Evolutionary conservation across 2,329 filamentous ascomycete genomes (phyloP).

Genomic region (Aspergillus tanneri): DNA sequence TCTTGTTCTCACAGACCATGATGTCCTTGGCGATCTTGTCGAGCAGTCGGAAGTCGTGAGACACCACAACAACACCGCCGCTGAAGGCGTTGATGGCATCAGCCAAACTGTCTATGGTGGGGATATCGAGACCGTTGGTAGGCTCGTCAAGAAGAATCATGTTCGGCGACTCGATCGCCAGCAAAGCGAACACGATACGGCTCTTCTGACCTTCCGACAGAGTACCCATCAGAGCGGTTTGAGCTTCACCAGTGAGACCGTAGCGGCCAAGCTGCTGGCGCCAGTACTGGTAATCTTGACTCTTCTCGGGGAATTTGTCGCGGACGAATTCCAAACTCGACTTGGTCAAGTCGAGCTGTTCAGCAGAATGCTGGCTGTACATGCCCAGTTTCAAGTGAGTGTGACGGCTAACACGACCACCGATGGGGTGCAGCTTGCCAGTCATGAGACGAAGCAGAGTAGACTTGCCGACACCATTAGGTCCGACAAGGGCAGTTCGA

Average conservation of each 20-base stretch:
- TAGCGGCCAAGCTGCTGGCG: conserved; percentile 94
- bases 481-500: conserved; percentile 90
- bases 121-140: conserved; percentile 98
- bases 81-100: conserved; percentile 96
- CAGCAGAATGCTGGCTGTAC: conserved; percentile 97
- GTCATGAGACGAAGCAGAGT: conserved; percentile 96
- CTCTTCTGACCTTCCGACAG: conserved; percentile 97
- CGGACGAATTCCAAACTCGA: conserved; percentile 96
- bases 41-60: conserved; percentile 96
- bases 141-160: conserved; percentile 98
- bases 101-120: conserved; percentile 94
- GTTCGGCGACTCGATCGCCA: conserved; percentile 94
- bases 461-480: conserved; percentile 99
- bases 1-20: conserved; percentile 98
- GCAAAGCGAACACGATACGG: conserved; percentile 93
- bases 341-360: conserved; percentile 98
- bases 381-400: conserved; percentile 98
- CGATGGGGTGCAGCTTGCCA: conserved; percentile 82
- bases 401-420: conserved; percentile 80
- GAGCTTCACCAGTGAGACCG: conserved; percentile 85
- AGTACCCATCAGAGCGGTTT: conserved; percentile 97
- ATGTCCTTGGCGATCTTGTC: conserved; percentile 99
- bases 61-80: conserved; percentile 96
- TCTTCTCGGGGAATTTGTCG: conserved; percentile 85
- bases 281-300: conserved; percentile 99